These are phyloP conservation scores for Arbutus unedo DNA, from an alignment of 148 eudicot genomes.

Conservation along the genomic window DNA sequence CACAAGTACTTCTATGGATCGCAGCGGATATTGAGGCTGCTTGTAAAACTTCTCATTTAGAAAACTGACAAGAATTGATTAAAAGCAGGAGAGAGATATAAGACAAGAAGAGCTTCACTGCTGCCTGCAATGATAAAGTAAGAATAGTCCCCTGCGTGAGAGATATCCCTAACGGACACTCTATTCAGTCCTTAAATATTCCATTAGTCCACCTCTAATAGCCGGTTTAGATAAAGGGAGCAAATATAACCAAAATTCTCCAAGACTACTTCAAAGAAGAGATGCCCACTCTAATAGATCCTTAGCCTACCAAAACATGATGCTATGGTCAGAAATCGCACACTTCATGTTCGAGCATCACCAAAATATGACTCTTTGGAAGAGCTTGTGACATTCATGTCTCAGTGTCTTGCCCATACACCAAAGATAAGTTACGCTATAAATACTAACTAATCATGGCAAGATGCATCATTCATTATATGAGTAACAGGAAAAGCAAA, in stretches of 20 bases:
- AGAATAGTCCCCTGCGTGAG: background rate
- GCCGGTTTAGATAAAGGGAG: background rate
- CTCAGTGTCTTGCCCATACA: background rate
- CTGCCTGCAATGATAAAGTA: background rate
- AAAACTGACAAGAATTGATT: background rate
- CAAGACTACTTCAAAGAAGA: background rate
- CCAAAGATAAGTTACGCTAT: background rate
- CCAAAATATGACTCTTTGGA: background rate
- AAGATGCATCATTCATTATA: background rate
- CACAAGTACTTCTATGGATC: background rate
- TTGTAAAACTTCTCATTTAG: background rate
- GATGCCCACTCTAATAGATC: background rate
- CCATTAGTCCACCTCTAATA: background rate
- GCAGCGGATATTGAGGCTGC: background rate
- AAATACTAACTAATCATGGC: background rate
- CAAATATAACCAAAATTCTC: background rate
- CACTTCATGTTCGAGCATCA: slow-evolving; percentile 1
- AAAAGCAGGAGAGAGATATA: background rate
- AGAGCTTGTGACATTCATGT: background rate
- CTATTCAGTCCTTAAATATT: background rate
- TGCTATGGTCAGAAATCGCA: background rate
- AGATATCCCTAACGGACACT: background rate
- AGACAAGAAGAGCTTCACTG: background rate
- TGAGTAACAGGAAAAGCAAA: slow-evolving; percentile 6
- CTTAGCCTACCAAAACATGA: background rate